Conservation (phyloP, 2,329 filamentous ascomycete species). For the Colletotrichum sp. region DNA sequence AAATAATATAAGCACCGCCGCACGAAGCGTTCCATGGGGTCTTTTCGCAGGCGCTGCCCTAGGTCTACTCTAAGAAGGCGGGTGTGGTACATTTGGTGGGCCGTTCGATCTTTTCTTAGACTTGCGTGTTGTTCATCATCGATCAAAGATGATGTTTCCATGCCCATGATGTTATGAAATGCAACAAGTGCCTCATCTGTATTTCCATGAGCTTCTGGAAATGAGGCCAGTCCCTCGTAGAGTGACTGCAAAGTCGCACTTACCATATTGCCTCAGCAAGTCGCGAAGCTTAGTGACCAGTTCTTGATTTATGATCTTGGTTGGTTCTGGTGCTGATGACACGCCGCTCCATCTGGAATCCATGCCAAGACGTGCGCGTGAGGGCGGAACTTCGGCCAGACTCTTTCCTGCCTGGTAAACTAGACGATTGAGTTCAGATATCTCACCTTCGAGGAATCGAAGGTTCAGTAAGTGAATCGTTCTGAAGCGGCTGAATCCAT, state of each 20-base stretch:
- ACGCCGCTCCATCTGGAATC: background rate
- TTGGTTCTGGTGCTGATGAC: background rate
- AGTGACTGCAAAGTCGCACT: background rate
- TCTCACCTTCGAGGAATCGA: background rate
- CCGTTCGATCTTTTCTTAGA: background rate
- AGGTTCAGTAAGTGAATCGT: background rate
- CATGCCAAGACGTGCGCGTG: background rate
- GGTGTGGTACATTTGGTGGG: background rate
- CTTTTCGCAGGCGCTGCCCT: background rate
- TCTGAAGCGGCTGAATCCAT: background rate
- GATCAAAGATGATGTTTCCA: background rate
- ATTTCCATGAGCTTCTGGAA: background rate
- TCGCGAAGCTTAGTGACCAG: background rate
- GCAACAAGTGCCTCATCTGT: background rate
- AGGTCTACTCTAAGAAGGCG: background rate
- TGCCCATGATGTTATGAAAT: background rate
- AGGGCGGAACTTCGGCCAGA: background rate
- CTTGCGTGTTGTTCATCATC: background rate
- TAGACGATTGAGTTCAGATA: background rate
- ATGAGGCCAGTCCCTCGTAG: accelerated
- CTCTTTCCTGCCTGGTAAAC: background rate
- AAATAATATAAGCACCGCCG: background rate
- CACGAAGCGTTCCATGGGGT: background rate
- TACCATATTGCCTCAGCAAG: background rate
- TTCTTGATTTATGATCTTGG: background rate